Evolutionary conservation across 768 basidiomycete species (phyloP).

Genomic region (Daedaleopsis sinensis): DNA sequence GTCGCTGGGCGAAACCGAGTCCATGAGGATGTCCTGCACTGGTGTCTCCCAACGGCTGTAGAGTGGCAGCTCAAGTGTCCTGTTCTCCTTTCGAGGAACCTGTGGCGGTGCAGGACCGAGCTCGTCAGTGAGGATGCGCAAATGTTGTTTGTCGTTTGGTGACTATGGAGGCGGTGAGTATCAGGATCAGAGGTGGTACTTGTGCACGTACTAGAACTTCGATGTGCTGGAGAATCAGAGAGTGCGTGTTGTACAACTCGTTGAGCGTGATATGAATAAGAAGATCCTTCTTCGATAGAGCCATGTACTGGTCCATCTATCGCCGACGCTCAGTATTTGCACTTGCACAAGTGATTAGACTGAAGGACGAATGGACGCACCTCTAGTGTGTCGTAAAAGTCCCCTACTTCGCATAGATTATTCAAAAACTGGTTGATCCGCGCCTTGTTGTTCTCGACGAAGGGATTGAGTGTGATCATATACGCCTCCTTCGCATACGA

Average conservation of each 20-base stretch:
- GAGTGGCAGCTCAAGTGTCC: slow-evolving; percentile 86
- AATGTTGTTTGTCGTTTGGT: slow-evolving; percentile 95
- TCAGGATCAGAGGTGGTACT: background rate
- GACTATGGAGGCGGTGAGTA: slow-evolving; percentile 53
- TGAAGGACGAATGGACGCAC: slow-evolving; percentile 42
- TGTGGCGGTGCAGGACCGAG: slow-evolving; percentile 91
- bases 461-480: slow-evolving; percentile 98
- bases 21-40: slow-evolving; percentile 97
- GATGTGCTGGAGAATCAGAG: slow-evolving; percentile 91
- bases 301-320: slow-evolving; percentile 99
- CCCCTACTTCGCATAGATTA: slow-evolving; percentile 95
- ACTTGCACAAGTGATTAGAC: background rate
- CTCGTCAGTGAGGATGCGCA: slow-evolving; percentile 95
- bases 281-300: slow-evolving; percentile 97
- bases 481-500: slow-evolving; percentile 97
- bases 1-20: slow-evolving; percentile 95
- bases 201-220: slow-evolving; percentile 78
- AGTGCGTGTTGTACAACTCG: slow-evolving; percentile 98
- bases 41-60: slow-evolving; percentile 99
- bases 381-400: slow-evolving; percentile 99
- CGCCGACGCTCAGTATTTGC: background rate
- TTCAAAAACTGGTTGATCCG: slow-evolving; percentile 98
- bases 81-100: slow-evolving; percentile 97
- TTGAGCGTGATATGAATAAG: slow-evolving; percentile 98
- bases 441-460: slow-evolving; percentile 98